Conservation (phyloP, 805 yeast genomes). For the Hyphopichia homilentoma region DNA sequence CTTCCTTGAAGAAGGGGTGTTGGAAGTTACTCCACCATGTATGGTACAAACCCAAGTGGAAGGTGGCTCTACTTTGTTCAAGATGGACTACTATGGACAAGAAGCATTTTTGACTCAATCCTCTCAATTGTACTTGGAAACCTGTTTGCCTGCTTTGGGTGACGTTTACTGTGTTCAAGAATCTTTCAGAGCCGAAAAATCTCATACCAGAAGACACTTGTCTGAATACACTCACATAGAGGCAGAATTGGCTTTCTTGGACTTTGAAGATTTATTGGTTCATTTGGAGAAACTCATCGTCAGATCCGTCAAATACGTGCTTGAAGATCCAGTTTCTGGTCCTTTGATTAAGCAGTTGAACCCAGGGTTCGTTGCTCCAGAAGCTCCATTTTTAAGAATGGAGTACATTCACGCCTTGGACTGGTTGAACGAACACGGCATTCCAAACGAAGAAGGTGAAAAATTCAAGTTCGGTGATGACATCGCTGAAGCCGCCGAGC, state of each 20-base stretch:
- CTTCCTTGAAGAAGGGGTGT: slow-evolving; percentile 66
- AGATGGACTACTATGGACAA: slow-evolving; percentile 92
- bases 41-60: slow-evolving; percentile 99
- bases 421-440: slow-evolving; percentile 94
- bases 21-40: slow-evolving; percentile 98
- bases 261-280: slow-evolving; percentile 78
- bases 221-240: slow-evolving; percentile 97
- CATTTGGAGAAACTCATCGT: slow-evolving; percentile 83
- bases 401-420: slow-evolving; percentile 85
- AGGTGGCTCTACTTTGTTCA: slow-evolving; percentile 96
- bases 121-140: slow-evolving; percentile 94
- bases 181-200: slow-evolving; percentile 98
- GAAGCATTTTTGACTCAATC: slow-evolving; percentile 96
- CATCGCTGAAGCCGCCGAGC: slow-evolving; percentile 99
- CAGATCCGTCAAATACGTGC: slow-evolving; percentile 64
- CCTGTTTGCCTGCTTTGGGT: slow-evolving; percentile 93
- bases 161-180: slow-evolving; percentile 97
- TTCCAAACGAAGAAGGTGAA: slow-evolving; percentile 93
- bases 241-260: slow-evolving; percentile 84
- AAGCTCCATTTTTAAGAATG: slow-evolving; percentile 86
- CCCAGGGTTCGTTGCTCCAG: slow-evolving; percentile 85
- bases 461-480: slow-evolving; percentile 96
- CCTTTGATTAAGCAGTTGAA: slow-evolving; percentile 86
- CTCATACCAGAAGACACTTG: slow-evolving; percentile 97
- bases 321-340: slow-evolving; percentile 90